Conservation (phyloP, 1,139 yeast genomes). For the Pichia sp. region DNA sequence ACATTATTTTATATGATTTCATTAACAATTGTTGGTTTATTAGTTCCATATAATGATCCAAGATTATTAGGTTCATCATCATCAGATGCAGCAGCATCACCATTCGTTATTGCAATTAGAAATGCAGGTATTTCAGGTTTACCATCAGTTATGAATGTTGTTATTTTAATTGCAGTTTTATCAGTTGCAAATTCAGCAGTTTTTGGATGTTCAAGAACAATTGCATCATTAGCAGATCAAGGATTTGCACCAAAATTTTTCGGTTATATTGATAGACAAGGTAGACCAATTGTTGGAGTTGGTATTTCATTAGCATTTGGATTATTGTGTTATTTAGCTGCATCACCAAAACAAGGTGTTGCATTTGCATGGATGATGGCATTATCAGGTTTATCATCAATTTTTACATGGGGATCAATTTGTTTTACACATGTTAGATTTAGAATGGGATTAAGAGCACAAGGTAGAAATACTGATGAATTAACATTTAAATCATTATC, state of each 20-base stretch:
- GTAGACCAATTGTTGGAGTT: conserved; percentile 65
- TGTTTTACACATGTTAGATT: conserved; percentile 68
- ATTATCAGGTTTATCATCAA: conserved; percentile 69
- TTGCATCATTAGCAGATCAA: conserved; percentile 71
- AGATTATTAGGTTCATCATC: conserved; percentile 38
- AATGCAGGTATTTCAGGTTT: conserved; percentile 41
- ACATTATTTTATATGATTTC: conserved; percentile 53
- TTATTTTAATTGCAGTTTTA: conserved; percentile 56
- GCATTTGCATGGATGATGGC: conserved; percentile 79
- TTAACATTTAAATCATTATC: conserved; percentile 58
- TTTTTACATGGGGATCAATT: conserved; percentile 77
- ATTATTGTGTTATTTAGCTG: conserved; percentile 64
- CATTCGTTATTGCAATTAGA: conserved; percentile 46
- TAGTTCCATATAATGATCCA: conserved; percentile 48
- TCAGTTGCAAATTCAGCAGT: conserved; percentile 70
- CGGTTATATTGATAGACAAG: conserved; percentile 62
- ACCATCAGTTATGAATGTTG: conserved; percentile 58
- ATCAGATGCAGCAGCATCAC: conserved; percentile 39
- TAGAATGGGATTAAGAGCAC: conserved; percentile 60
- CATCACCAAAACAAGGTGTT: conserved; percentile 50
- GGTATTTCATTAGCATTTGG: conserved; percentile 50
- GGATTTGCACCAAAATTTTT: conserved; percentile 71
- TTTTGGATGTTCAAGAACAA: conserved; percentile 69
- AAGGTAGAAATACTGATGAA: conserved; percentile 57
- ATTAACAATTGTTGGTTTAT: conserved; percentile 47